Base-by-base conservation (phyloP, 2,329 filamentous ascomycete species). In the Xylaria sp. region DNA sequence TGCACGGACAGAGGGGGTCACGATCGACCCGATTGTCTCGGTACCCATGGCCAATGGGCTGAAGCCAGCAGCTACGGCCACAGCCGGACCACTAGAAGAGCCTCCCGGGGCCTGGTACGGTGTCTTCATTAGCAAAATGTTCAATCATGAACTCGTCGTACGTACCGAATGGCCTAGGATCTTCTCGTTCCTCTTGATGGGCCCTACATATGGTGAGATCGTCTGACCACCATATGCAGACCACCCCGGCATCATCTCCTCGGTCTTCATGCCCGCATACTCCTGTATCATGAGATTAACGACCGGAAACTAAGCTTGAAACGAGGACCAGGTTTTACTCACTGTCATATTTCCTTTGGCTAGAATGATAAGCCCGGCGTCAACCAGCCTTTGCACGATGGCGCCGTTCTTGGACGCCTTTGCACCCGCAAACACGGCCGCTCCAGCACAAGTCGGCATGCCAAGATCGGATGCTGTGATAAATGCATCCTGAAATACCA, bases 311-410 rank as follows among this genome's bases (percentile, higher is more conserved):
- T 27, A 27, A 27, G 4, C 24, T 27, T 27, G 4, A 27, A 2
- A 27, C 24, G 24, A 27, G 24, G 24, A 51, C 4, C 9, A 24
- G 21, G 21, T 51, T 17, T 30, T 12, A 17, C 48, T 17, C 21
- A 30, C 48, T 21, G 48, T 51, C 48, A 51, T 51, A 21, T 51
- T 51, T 3, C 47, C n/a, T 30, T 51, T 51, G 48, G 48, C 48
- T 14, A 51, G 21, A 21, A 51, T 30, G 21, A 51, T 51, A 4
- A 30, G 9, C 21, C 48, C 48, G 48, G 24, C 48, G n/a, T 51
- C 48, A 17, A 51, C 12, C 8, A 51, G 21, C 24, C 11, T 51
- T 30, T 51, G 48, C 9, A 51, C 48, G n/a, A 24, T 24, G 47
- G 47, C 47, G 19, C n/a, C 47, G 7, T 50, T 50, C 19, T 50